These are phyloP conservation scores for Schoenoplectus tabernaemontani DNA, from an alignment of 202 grass and related monocot genomes.

Conservation along the genomic window DNA sequence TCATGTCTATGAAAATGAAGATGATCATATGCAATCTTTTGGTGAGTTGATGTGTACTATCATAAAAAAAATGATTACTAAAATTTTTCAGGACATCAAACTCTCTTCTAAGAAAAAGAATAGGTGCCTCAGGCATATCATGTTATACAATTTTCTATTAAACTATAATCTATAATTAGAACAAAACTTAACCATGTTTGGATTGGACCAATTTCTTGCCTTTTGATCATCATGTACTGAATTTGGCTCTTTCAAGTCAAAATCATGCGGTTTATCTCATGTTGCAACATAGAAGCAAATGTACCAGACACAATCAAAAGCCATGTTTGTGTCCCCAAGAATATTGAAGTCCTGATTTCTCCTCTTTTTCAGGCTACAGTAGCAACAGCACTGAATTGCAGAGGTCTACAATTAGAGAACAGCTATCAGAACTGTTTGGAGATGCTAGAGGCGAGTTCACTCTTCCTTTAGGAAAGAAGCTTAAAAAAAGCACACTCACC, in stretches of 20 bases:
- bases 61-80: background rate
- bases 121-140: background rate
- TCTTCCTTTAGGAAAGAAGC: constrained; percentile 59
- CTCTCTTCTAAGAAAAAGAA: background rate
- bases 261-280: background rate
- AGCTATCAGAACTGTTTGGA: constrained; percentile 37
- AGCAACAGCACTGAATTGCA: background rate
- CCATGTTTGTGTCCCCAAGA: background rate
- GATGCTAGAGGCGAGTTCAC: constrained; percentile 56
- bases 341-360: background rate
- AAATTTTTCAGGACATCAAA: background rate
- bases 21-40: background rate
- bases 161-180: background rate
- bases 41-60: background rate
- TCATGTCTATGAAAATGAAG: background rate
- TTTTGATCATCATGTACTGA: background rate
- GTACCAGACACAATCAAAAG: background rate
- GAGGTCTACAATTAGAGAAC: constrained; percentile 45
- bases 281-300: background rate
- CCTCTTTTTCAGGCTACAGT: constrained; percentile 8
- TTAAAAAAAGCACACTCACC: constrained; percentile 50
- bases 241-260: background rate
- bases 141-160: background rate
- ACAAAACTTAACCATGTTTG: background rate
- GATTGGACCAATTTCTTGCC: background rate